Conservation (phyloP, 495 filamentous ascomycete species). For the Polyplosphaeria fusca region DNA sequence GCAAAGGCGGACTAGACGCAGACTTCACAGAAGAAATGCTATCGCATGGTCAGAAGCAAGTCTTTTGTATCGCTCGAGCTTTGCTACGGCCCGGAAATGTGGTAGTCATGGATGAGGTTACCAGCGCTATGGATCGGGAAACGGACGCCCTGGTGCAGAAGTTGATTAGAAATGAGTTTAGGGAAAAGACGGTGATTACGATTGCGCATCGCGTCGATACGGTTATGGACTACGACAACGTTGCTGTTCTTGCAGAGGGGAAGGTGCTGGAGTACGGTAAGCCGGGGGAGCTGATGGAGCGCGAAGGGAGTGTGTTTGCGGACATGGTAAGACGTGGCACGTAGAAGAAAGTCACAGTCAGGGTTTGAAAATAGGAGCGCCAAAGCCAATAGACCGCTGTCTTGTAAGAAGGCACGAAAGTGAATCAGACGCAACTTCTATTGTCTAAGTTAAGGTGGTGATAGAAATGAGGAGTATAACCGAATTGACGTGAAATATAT, state of each 20-base stretch:
- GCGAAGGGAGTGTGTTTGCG: not conserved
- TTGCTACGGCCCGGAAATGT: constrained; percentile 43
- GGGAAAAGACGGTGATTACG: constrained; percentile 12
- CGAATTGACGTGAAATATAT: no score
- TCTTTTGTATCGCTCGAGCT: constrained; percentile 59
- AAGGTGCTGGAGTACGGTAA: not conserved
- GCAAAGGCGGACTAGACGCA: constrained; percentile 42
- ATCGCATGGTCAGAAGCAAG: constrained; percentile 60
- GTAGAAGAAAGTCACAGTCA: no score
- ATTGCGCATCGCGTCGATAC: constrained; percentile 21
- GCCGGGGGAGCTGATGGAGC: not conserved
- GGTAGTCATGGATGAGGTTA: constrained; percentile 35
- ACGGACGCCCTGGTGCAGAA: constrained; percentile 13
- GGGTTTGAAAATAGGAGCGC: no score
- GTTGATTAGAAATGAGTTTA: constrained; percentile 7
- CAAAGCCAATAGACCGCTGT: no score
- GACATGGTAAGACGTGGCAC: not conserved
- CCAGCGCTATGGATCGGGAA: constrained; percentile 24
- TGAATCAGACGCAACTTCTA: no score
- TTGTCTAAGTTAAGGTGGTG: no score
- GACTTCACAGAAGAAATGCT: constrained; percentile 51
- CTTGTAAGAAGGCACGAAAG: no score
- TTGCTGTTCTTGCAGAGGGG: not conserved
- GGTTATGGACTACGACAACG: constrained; percentile 1
- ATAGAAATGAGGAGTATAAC: no score